These are phyloP conservation scores for Daedaleopsis sinensis DNA, from an alignment of 768 basidiomycete species.

Conservation along the genomic window DNA sequence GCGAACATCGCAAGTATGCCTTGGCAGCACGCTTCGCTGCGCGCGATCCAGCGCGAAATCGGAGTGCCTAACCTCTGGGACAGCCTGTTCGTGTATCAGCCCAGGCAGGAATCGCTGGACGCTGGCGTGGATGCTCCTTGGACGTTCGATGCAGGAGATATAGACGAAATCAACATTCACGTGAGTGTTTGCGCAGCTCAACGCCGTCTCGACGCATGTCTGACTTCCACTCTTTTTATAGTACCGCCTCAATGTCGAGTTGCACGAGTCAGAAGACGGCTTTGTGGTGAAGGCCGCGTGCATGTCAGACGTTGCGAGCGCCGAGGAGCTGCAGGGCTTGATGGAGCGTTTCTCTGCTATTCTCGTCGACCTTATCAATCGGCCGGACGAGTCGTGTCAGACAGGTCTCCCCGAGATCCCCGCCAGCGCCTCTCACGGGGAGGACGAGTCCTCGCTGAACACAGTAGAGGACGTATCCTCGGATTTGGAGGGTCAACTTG, in stretches of 20 bases:
- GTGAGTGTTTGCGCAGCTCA: conserved; percentile 30
- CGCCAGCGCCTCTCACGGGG: neutral
- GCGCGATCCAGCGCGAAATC: conserved; percentile 41
- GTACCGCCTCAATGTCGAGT: conserved; percentile 50
- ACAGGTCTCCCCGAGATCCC: conserved; percentile 12
- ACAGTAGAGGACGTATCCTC: neutral
- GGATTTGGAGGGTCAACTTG: conserved; percentile 3
- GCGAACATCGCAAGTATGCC: conserved; percentile 41
- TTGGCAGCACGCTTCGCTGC: conserved; percentile 51
- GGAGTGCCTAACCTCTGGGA: conserved; percentile 39
- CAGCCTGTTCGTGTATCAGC: conserved; percentile 49
- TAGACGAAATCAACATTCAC: conserved; percentile 29
- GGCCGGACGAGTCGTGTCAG: conserved; percentile 18
- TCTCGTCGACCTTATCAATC: conserved; percentile 25
- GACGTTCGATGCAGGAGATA: conserved; percentile 25
- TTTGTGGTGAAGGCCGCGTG: conserved; percentile 43
- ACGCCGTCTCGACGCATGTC: neutral
- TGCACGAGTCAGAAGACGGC: conserved; percentile 35
- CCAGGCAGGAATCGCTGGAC: conserved; percentile 19
- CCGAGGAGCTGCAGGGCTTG: conserved; percentile 21
- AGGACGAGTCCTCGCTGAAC: neutral
- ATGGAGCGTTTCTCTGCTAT: conserved; percentile 26
- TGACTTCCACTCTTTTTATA: conserved; percentile 18
- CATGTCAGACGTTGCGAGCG: conserved; percentile 32
- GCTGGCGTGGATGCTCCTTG: conserved; percentile 18